Base-by-base conservation (phyloP, 495 filamentous ascomycete species). In the Tuber calosporum region DNA sequence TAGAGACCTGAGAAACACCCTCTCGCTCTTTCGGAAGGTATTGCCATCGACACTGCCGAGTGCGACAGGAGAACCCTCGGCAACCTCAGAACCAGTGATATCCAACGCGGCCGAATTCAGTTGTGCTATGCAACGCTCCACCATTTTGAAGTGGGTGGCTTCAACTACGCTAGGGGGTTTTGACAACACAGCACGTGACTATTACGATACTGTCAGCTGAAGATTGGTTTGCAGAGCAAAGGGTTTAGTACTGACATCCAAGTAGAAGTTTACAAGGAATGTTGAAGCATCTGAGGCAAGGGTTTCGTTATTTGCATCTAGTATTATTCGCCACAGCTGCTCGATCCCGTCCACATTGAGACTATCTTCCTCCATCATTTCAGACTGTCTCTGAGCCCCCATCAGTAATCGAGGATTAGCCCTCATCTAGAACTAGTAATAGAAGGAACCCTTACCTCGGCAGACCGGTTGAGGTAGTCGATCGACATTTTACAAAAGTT, bases 321-420 rank as follows among this genome's bases (percentile, higher is more conserved):
- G 80, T 26, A 94, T 89, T 79, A 97, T 89, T 22, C 87, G 88
- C 94, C 94, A 98, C 68, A 97, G 84, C 62, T 92, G 86, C 70
- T 95, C 92, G 69, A 92, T 85, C 13, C 90, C 91, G 26, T 86
- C 84, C 69, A 90, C 85, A 20, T 84, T 79, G 34, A 89, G 83
- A 73, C 86, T 81, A 43, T 86, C 86, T 17, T 77, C 80, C 5
- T 82, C 73, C 17, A 78, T 73, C 42, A 66, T 68, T 69, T 77
- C 75, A 34, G 73, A 62, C 75, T 79, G 71, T 67, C n/a, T 20
- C 34, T 67, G 48, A 48, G 48, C 34, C 34, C 38, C 2, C 6
- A 11, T 73, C 41, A 30, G 41, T 45, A 37, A 53, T 41, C n/a
- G 39, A 58, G 67, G 5, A 58, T 38, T 42, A 67, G 34, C 39